A percentile compares a stretch with the other conserved stretches of the same genome.
Evolutionary conservation across 2,329 filamentous ascomycete genomes (phyloP).

Genomic region (Talaromyces amestolkiae): DNA sequence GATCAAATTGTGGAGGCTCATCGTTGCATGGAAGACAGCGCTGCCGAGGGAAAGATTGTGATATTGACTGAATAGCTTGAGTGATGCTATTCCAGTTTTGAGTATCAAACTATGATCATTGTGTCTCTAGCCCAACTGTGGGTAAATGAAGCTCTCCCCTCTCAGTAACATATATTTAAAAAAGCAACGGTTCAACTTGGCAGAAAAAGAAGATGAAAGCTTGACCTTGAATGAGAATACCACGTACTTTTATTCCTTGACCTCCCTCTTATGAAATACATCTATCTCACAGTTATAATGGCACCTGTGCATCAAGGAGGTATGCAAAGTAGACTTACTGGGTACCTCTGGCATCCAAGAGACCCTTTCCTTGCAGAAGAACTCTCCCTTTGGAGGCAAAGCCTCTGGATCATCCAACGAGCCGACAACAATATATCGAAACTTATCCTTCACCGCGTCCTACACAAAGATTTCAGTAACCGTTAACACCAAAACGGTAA

Average conservation of each 20-base stretch:
- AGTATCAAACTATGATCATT: not conserved
- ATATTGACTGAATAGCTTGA: not conserved
- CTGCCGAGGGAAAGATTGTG: not conserved
- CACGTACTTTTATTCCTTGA: not conserved
- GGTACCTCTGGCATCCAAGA: slow-evolving; percentile 53
- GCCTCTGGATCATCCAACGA: slow-evolving; percentile 51
- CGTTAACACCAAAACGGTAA: not conserved
- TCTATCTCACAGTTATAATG: not conserved
- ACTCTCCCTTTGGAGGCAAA: slow-evolving; percentile 55
- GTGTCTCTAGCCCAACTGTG: not conserved
- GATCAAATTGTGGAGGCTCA: slow-evolving; percentile 29
- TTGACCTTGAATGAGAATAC: not conserved
- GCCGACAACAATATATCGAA: slow-evolving; percentile 49
- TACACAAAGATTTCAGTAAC: slow-evolving; percentile 15
- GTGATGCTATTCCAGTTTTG: not conserved
- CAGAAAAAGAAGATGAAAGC: not conserved
- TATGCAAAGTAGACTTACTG: slow-evolving; percentile 33
- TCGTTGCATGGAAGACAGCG: not conserved
- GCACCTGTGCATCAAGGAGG: not conserved
- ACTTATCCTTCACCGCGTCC: slow-evolving; percentile 35
- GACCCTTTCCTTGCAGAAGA: slow-evolving; percentile 51
- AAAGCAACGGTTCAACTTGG: not conserved
- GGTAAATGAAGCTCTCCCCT: not conserved
- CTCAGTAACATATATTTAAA: not conserved
- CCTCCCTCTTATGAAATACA: slow-evolving; percentile 12